Evolutionary conservation across 2,329 filamentous ascomycete genomes (phyloP).

Genomic region (Penicillium digitatum): DNA sequence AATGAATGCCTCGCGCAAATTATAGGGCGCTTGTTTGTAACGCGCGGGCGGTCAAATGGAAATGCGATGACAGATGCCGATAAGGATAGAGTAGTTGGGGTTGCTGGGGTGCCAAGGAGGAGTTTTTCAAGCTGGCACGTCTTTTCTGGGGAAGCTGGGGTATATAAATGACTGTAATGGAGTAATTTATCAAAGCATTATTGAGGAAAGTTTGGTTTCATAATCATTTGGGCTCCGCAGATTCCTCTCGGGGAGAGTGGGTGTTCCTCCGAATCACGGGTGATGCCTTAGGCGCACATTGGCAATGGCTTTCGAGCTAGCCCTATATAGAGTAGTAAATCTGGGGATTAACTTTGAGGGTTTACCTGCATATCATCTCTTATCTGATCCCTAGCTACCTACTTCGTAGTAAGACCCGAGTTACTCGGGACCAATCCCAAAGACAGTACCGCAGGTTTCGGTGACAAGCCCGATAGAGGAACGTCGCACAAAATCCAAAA

Average conservation of each 20-base stretch:
- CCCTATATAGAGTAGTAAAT: not conserved
- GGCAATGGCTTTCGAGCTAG: not conserved
- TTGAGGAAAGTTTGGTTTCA: not conserved
- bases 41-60: not conserved
- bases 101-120: not conserved
- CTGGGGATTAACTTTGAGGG: not conserved
- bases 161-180: not conserved
- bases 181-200: not conserved
- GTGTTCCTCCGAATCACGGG: slow-evolving; percentile 1
- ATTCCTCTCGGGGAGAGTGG: slow-evolving; percentile 7
- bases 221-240: slow-evolving; percentile 4
- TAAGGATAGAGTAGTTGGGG: slow-evolving; percentile 1
- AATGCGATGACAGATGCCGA: slow-evolving; percentile 1
- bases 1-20: slow-evolving; percentile 1
- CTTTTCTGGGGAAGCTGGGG: not conserved
- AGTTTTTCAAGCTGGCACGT: not conserved
- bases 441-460: not conserved
- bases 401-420: no score
- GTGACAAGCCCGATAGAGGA: no score
- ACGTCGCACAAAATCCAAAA: not conserved
- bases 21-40: slow-evolving; percentile 1
- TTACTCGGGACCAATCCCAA: not conserved
- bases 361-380: not conserved
- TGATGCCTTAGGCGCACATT: slow-evolving; percentile 3
- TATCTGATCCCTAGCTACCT: not conserved